Evolutionary conservation across 768 basidiomycete species (phyloP).

Genomic region (Pleurotus citrinopileatus): DNA sequence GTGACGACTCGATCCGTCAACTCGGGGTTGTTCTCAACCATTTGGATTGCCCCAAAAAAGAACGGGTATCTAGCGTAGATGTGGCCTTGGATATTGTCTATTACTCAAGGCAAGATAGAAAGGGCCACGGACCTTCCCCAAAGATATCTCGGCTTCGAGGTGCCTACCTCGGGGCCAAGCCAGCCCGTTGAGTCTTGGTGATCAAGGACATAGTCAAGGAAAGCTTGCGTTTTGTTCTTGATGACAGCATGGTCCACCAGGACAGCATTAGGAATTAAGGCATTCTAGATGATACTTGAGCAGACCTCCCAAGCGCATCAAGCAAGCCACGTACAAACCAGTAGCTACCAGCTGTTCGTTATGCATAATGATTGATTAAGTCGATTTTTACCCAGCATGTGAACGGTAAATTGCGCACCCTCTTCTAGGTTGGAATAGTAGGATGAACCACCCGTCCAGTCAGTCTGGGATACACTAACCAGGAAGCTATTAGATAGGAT

Average conservation of each 20-base stretch:
- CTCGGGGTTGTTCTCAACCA: conserved; percentile 44
- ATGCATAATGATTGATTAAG: no score
- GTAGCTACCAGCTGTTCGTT: conserved; percentile 55
- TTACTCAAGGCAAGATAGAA: background rate
- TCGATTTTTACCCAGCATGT: background rate
- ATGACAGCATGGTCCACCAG: conserved; percentile 44
- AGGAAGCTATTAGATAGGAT: conserved; percentile 1
- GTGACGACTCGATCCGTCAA: conserved; percentile 43
- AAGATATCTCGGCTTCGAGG: conserved; percentile 48
- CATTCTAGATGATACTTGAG: conserved; percentile 48
- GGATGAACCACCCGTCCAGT: conserved; percentile 40
- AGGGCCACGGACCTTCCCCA: conserved; percentile 43
- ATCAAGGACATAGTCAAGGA: conserved; percentile 47
- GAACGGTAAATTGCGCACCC: conserved; percentile 25
- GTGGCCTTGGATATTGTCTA: background rate
- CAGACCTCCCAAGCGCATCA: no score
- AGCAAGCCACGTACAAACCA: conserved; percentile 52
- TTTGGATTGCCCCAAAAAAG: conserved; percentile 57
- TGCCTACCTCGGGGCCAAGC: conserved; percentile 54
- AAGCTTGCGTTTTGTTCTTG: conserved; percentile 42
- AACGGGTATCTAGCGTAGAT: conserved; percentile 43
- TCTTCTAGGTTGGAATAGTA: conserved; percentile 41
- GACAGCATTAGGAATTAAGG: conserved; percentile 50
- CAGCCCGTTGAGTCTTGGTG: conserved; percentile 54
- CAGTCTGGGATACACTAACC: conserved; percentile 34